Conservation (phyloP, 148 eudicot genomes). For the Rhododendron mucronatum region DNA sequence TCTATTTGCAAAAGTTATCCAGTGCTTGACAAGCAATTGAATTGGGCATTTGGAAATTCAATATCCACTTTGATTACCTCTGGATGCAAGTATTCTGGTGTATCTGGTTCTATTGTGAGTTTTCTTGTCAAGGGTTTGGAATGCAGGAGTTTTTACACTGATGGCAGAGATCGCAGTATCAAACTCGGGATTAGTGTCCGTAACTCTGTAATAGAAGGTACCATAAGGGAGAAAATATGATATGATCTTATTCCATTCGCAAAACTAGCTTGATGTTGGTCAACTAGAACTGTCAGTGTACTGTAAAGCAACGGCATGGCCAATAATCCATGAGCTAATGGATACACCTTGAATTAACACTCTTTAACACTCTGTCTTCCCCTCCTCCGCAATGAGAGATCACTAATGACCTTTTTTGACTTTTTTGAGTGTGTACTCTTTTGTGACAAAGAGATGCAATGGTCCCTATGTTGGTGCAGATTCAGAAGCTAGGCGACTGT, state of each 20-base stretch:
- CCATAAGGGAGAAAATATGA: conserved; percentile 48
- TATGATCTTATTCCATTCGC: conserved; percentile 44
- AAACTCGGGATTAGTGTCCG: conserved; percentile 39
- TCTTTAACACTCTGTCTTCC: conserved; percentile 34
- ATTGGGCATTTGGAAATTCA: conserved; percentile 28
- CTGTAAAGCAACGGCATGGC: conserved; percentile 36
- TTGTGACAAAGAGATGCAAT: conserved; percentile 47
- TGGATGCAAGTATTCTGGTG: too few relatives aligned
- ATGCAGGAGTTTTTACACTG: background rate
- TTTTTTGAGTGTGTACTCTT: conserved; percentile 29
- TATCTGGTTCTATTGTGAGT: too few relatives aligned
- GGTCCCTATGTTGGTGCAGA: conserved; percentile 37
- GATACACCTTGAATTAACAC: conserved; percentile 40
- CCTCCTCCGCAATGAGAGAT: conserved; percentile 24
- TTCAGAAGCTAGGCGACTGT: conserved; percentile 43
- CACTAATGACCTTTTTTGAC: conserved; percentile 27
- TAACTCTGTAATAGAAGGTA: conserved; percentile 48
- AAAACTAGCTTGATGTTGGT: conserved; percentile 33
- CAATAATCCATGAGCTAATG: conserved; percentile 46
- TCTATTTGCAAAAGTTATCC: conserved; percentile 13
- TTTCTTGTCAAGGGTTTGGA: too few relatives aligned
- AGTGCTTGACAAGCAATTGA: conserved; percentile 28
- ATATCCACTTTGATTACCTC: conserved; percentile 27
- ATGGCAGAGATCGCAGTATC: conserved; percentile 43
- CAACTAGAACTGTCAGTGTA: conserved; percentile 28